phyloP scores from a whole-genome alignment of 805 yeast genomes.

The Geotrichum ghanense region DNA sequence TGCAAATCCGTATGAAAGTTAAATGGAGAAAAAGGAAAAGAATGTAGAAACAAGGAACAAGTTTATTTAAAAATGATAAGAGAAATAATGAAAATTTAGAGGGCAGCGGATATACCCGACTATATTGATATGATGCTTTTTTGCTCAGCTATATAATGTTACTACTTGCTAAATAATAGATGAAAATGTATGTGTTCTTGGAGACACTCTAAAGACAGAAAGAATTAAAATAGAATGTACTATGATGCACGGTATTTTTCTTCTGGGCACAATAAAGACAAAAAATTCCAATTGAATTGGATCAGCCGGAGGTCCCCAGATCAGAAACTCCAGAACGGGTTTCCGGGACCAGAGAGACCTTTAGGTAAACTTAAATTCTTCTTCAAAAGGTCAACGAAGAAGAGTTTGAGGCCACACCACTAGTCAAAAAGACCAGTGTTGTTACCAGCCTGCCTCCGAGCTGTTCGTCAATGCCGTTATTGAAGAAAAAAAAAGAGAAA shows the following conservation, averaged over 20 bases:
- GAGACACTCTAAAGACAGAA: constrained; percentile 6
- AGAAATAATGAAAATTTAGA: too few species aligned
- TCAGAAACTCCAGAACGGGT: not conserved
- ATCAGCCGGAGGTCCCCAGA: constrained; percentile 1
- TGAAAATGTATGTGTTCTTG: constrained; percentile 9
- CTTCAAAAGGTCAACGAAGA: constrained; percentile 1
- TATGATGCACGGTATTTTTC: constrained; percentile 6
- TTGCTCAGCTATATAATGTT: too few species aligned
- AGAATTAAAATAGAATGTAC: constrained; percentile 5
- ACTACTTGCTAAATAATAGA: too few species aligned
- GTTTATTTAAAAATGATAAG: too few species aligned
- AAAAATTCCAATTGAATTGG: not conserved
- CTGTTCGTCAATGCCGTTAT: not conserved
- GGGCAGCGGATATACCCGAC: too few species aligned
- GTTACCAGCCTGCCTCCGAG: not conserved
- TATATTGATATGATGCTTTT: too few species aligned
- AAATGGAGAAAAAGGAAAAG: too few species aligned
- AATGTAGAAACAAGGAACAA: too few species aligned
- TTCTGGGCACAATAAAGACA: not conserved
- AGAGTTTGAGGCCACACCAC: not conserved
- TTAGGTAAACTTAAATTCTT: not conserved
- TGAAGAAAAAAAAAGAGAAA: not conserved
- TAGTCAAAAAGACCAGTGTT: not conserved
- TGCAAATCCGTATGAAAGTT: too few species aligned
- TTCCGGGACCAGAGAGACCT: not conserved